phyloP scores from a whole-genome alignment of 495 filamentous ascomycete species.

The Tuber indicum region DNA sequence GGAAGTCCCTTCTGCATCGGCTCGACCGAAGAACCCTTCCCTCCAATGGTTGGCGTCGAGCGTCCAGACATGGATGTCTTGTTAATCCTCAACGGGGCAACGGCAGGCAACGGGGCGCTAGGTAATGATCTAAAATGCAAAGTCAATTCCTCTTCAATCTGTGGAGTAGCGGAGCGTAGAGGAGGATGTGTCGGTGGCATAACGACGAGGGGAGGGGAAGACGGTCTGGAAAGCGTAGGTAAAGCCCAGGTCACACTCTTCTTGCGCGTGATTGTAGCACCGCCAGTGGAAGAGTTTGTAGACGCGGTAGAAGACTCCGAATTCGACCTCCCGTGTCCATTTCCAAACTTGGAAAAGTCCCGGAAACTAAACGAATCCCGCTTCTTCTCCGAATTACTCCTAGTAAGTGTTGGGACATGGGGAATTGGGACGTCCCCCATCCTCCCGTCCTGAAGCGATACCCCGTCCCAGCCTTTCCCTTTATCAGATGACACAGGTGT shows the following conservation, averaged over 20 bases:
- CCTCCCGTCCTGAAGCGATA: constrained; percentile 38
- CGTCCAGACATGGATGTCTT: constrained; percentile 22
- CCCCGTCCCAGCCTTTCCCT: constrained; percentile 39
- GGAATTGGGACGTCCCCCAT: constrained; percentile 34
- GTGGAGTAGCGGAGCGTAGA: constrained; percentile 30
- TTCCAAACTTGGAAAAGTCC: constrained; percentile 31
- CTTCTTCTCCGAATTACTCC: constrained; percentile 28
- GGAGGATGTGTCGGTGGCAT: constrained; percentile 40
- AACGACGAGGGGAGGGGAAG: constrained; percentile 25
- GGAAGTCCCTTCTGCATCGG: constrained; percentile 30
- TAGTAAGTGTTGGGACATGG: constrained; percentile 10
- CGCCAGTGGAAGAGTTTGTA: constrained; percentile 33
- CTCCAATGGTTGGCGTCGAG: constrained; percentile 20
- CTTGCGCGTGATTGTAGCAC: constrained; percentile 26
- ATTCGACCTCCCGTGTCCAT: constrained; percentile 33
- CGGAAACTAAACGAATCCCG: constrained; percentile 31
- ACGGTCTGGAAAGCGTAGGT: constrained; percentile 27
- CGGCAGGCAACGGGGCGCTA: constrained; percentile 28
- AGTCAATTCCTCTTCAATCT: constrained; percentile 38
- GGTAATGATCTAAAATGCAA: constrained; percentile 34
- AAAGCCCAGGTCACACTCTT: constrained; percentile 40
- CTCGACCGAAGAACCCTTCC: constrained; percentile 11
- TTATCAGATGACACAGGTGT: constrained; percentile 11
- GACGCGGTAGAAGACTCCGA: constrained; percentile 33
- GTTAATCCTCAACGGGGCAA: constrained; percentile 39